Base-by-base conservation (phyloP, 352 stramenopile genomes). In the Halophytophthora batemanensis region DNA sequence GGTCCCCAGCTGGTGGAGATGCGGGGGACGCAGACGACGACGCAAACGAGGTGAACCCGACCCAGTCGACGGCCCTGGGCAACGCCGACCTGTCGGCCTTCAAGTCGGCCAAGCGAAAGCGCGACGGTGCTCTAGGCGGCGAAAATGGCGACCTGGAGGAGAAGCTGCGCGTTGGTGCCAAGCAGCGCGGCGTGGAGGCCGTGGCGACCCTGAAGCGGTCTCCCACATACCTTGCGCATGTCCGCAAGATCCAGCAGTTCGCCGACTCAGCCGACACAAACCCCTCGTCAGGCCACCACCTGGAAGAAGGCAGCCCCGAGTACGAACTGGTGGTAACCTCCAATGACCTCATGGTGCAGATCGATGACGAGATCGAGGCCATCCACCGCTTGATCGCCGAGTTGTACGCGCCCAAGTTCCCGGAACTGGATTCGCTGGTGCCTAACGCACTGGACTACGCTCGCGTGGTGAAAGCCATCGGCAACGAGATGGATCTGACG, bases 401-500 rank as follows among this genome's bases (percentile, higher is more conserved):
- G 37, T 57, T 95, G 7, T 98, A 98, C 69, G 65, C 80, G 35
- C 74, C 76, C 17, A 97, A 98, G 66, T 98, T 99, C 64, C 92
- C 95, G 0, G 94, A 98, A 56, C 74, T 99, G 18, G 91, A 98
- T 64, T 91, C 96, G 36, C 69, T 98, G 12, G 74, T 99, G 19
- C 82, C 91, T 6, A 95, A 96, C 40, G 74, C 81, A 8, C 59
- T 97, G 19, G 92, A 98, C 63, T 99, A 98, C 58, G 88, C 88
- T 29, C 83, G 82, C 34, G 93, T 98, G n/a, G 90, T 98, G 6
- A 61, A 93, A 50, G 62, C 66, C 2, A 97, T 98, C 43, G 74
- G 75, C 21, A 98, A 98, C 64, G 92, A 98, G 64, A 98, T 86
- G 67, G 93, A 98, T 60, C 69, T 98, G 62, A 97, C 91, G 11